Evolutionary conservation across 1,284 basidiomycete species (phyloP), one percentile per base, ranked within the genome.

Genomic region (Vanrija sp.): DNA sequence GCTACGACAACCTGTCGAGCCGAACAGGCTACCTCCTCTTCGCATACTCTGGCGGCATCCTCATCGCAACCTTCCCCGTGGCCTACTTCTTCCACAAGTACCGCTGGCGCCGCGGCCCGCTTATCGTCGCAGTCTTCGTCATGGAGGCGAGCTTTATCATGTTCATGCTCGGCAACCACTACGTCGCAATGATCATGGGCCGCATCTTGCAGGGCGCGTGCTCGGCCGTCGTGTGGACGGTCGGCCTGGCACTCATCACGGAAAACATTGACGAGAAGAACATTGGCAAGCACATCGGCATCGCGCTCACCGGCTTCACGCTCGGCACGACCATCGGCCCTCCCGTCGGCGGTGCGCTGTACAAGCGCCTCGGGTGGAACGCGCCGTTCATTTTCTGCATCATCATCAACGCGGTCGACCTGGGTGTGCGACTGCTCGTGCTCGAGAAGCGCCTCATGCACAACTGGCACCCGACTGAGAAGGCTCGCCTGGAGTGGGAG

Each of bases 331-430:
- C 56, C 14, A 60, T 64, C 35, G 63, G 63, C 4, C 85, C 86
- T 2, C 84, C 87, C 0, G 80, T 85, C 1, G 85, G 86, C 19
- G 87, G 87, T 16, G 77, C 78, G 1, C 70, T 90, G 7, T 88
- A 85, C 67, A 65, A 74, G 19, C 77, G 74, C 3, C 84, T 87
- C 63, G 88, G 85, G 4, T 87, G 84, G 71, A 80, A 84, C 37
- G 84, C 81, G 1, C 87, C 88, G 1, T 86, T 87, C 66, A 79
- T 89, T 44, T 86, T 87, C 60, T 81, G 83, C 4, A 80, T 87
- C 54, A 77, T 80, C 39, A 72, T 83, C 53, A 81, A 83, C 2
- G 60, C 78, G 3, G 54, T 85, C 6, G 86, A 90, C 64, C 78
- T 89, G 25, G 51, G 86, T 25, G 82, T 70, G n/a, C 62, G 75